Percentiles rank a stretch among this genome's conserved stretches.
Evolutionary conservation across 169 alveolate genomes (phyloP).

Genomic region (Amoebophrya sp.): DNA sequence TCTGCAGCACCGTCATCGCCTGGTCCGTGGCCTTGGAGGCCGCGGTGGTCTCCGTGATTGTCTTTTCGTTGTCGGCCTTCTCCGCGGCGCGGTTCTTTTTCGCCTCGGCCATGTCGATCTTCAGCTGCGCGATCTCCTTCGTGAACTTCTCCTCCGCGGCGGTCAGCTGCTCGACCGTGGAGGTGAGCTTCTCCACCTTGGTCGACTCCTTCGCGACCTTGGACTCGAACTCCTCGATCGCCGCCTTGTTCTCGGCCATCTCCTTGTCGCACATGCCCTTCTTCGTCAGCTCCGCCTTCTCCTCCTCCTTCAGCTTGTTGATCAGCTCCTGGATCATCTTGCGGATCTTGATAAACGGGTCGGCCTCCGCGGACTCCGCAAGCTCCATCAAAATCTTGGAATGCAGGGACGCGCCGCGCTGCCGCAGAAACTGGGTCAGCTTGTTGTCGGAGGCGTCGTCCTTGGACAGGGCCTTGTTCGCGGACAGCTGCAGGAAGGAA

Average conservation of each 20-base stretch:
- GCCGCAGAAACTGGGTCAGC: background rate
- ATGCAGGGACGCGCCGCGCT: background rate
- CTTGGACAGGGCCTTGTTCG: background rate
- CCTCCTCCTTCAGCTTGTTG: background rate
- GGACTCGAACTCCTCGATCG: background rate
- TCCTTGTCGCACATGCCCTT: constrained; percentile 5
- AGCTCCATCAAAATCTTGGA: background rate
- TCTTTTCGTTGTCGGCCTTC: background rate
- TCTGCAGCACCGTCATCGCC: background rate
- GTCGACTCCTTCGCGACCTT: background rate
- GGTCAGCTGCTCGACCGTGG: constrained; percentile 1
- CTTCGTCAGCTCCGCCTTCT: background rate
- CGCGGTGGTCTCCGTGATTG: background rate
- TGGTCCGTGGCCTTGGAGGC: background rate
- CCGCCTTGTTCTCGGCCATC: background rate
- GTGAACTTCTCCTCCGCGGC: background rate
- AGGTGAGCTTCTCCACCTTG: background rate
- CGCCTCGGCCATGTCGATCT: background rate
- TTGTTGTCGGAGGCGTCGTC: background rate
- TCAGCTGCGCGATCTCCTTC: background rate
- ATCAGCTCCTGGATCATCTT: constrained; percentile 3
- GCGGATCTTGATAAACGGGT: background rate
- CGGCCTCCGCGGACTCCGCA: background rate
- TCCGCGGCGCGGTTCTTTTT: background rate
- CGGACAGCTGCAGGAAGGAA: background rate